Conservation (phyloP, 306 rosid genomes). For the Pterocarpus santalinus region DNA sequence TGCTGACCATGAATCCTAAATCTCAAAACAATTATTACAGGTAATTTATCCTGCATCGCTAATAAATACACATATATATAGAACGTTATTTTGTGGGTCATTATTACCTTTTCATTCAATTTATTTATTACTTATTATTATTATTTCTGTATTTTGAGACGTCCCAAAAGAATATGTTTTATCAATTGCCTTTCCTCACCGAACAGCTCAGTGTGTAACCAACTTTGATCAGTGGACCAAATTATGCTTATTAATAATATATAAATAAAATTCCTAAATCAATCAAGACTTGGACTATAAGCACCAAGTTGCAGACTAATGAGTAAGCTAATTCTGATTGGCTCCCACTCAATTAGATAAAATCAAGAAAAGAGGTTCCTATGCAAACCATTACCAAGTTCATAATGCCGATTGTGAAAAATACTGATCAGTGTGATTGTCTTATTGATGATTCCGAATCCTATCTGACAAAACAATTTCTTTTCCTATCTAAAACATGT, state of each 20-base stretch:
- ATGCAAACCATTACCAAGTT: conserved; percentile 40
- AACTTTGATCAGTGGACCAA: conserved; percentile 32
- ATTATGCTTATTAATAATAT: background rate
- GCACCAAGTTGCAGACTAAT: conserved; percentile 52
- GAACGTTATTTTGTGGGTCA: background rate
- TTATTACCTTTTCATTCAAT: background rate
- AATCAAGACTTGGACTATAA: conserved; percentile 33
- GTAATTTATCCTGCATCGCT: background rate
- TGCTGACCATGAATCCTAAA: conserved; percentile 4
- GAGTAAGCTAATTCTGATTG: conserved; percentile 40
- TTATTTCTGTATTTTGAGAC: background rate
- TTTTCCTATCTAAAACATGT: background rate
- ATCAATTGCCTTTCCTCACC: background rate
- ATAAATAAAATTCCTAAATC: conserved; percentile 23
- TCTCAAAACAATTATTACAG: conserved; percentile 14
- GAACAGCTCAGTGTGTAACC: conserved; percentile 8
- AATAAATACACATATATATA: no score
- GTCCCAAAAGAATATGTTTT: background rate
- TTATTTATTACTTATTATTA: background rate
- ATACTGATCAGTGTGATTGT: conserved; percentile 50
- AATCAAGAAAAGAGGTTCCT: conserved; percentile 40
- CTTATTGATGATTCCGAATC: conserved; percentile 50
- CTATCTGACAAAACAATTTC: conserved; percentile 7
- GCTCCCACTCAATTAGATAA: conserved; percentile 46
- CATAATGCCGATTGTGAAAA: conserved; percentile 50